A percentile compares a stretch with the other conserved stretches of the same genome.
These are phyloP conservation scores for Debaryomyces tyrocola DNA, from an alignment of 805 yeast genomes.

Conservation along the genomic window DNA sequence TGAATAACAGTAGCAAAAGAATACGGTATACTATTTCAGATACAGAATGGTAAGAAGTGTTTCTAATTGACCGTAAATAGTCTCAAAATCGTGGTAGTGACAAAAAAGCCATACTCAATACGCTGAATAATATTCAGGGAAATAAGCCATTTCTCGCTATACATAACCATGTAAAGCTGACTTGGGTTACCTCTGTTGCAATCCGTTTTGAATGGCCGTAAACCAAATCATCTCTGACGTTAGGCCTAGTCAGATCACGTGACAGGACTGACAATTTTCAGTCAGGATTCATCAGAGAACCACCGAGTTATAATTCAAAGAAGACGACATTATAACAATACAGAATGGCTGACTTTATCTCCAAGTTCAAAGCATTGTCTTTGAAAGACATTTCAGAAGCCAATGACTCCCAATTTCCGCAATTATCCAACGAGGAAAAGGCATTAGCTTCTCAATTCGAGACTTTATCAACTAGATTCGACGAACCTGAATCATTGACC, in stretches of 20 bases:
- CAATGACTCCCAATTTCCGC: conserved; percentile 23
- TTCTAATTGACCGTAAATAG: no score
- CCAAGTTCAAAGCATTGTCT: conserved; percentile 29
- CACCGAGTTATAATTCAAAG: not conserved
- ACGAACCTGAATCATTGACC: conserved; percentile 41
- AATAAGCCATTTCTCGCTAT: no score
- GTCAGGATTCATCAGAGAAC: not conserved
- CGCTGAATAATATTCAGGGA: no score
- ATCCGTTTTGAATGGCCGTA: no score
- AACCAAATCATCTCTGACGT: no score
- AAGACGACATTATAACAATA: conserved; percentile 2
- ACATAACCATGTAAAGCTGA: no score
- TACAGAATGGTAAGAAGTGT: no score
- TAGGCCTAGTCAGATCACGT: not conserved
- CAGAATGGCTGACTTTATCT: conserved; percentile 30
- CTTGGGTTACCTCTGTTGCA: no score
- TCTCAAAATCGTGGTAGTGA: no score
- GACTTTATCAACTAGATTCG: conserved; percentile 63
- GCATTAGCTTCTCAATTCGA: conserved; percentile 80
- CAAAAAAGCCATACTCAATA: no score
- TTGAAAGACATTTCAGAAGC: conserved; percentile 22
- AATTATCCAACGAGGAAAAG: conserved; percentile 47
- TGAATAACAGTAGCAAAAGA: no score
- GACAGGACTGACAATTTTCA: not conserved
- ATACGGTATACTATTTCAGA: no score